Evolutionary conservation across 2,329 filamentous ascomycete species (phyloP), one percentile per base, ranked within the genome.

Genomic region (Tolypocladium pustulatum): DNA sequence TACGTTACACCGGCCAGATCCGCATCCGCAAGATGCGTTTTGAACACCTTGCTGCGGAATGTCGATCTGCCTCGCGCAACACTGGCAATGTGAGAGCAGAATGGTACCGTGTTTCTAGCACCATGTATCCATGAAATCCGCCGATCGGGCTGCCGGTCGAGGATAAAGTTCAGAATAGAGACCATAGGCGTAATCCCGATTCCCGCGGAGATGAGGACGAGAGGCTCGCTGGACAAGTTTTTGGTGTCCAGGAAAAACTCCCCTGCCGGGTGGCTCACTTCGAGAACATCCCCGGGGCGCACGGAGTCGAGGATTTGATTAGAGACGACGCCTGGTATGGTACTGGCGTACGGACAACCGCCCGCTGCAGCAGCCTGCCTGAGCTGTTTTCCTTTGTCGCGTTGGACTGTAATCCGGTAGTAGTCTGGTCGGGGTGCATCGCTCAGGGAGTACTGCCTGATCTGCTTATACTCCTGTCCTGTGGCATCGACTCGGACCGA

Each of bases 341-440:
- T 71, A 17, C 10, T 46, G 60, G 69, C 65, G 58, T 69, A 60
- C 71, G 34, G 15, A 64, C 54, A 63, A 58, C 54, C 63, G 13
- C 12, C 65, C 32, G 62, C 59, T 20, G 63, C 65, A 2, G 57
- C 63, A 17, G 61, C 61, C 13, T 49, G 12, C 12, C 62, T 62
- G 65, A 70, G 61, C 66, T 71, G 60, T 54, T 78, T 66, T 4
- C 84, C 85, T 2, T 74, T 69, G 66, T 90, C 86, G 60, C 79
- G 81, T 78, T 90, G 90, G 59, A 91, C 80, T 55, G 81, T 88
- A 72, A 91, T 86, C 36, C 88, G 82, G 71, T 89, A 88, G 70
- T 85, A 82, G 55, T 82, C 77, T 10, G 78, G 73, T 2, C 76
- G 75, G 2, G 85, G 86, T 55, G 81, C 78, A 62, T 90, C 86